These are phyloP conservation scores for Bjerkandera adusta DNA, from an alignment of 1,284 basidiomycete species.

Conservation along the genomic window DNA sequence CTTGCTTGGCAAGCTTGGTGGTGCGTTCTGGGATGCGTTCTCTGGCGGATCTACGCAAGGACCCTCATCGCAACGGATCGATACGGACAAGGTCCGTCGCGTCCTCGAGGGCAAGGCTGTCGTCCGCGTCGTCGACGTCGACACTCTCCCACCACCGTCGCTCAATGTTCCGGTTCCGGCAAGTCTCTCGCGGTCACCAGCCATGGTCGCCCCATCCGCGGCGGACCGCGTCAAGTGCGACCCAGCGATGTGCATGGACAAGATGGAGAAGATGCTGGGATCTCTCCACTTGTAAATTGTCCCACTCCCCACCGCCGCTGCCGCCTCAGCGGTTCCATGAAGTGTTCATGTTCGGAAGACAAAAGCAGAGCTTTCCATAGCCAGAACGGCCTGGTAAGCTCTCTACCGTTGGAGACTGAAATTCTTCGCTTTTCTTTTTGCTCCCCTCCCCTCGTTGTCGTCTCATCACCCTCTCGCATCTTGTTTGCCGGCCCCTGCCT, in stretches of 20 bases:
- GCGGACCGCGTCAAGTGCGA: background rate
- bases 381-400: no score
- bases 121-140: conserved; percentile 71
- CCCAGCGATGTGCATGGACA: background rate
- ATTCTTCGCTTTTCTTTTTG: background rate
- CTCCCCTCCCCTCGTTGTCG: background rate
- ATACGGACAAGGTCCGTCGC: conserved; percentile 72
- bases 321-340: background rate
- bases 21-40: conserved; percentile 82
- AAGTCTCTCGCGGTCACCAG: conserved; percentile 2
- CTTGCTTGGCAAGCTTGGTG: conserved; percentile 59
- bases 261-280: conserved; percentile 12
- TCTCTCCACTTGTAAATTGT: conserved; percentile 4
- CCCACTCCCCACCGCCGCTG: background rate
- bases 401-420: conserved; percentile 1
- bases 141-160: conserved; percentile 25
- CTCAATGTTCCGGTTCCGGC: conserved; percentile 6
- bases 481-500: no score
- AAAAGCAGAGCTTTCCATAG: no score
- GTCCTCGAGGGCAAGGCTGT: conserved; percentile 78
- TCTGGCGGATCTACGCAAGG: conserved; percentile 39
- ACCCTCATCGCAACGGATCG: conserved; percentile 40
- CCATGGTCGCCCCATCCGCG: conserved; percentile 2
- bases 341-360: background rate
- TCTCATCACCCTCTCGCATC: background rate